A percentile compares a stretch with the other conserved stretches of the same genome.
These are phyloP conservation scores for Seiridium unicorne DNA, from an alignment of 2,329 filamentous ascomycete species.

Conservation along the genomic window DNA sequence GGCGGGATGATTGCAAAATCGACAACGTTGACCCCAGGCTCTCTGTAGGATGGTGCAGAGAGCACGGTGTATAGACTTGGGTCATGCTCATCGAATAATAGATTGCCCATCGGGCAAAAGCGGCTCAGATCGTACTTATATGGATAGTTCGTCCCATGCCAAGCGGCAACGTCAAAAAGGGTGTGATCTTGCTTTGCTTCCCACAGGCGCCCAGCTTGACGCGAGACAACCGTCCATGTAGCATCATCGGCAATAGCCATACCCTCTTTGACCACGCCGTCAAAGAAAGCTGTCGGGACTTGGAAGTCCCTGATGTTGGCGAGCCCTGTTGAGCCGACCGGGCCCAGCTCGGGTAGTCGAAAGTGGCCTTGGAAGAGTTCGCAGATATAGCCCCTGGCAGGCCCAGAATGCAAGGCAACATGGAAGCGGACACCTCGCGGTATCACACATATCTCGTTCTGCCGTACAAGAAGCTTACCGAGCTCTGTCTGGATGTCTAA, in stretches of 20 bases:
- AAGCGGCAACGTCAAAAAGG: constrained; percentile 76
- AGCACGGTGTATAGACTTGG: constrained; percentile 75
- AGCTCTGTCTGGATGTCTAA: constrained; percentile 78
- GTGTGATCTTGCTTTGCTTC: constrained; percentile 64
- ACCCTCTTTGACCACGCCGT: constrained; percentile 49
- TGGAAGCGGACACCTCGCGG: constrained; percentile 73
- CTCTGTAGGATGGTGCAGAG: constrained; percentile 58
- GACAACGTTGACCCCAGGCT: constrained; percentile 61
- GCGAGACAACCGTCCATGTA: constrained; percentile 33
- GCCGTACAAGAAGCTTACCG: constrained; percentile 71
- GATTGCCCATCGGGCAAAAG: constrained; percentile 72
- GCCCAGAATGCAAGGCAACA: constrained; percentile 61
- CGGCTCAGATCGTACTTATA: constrained; percentile 80
- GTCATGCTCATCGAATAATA: constrained; percentile 76
- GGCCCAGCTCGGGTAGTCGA: constrained; percentile 68
- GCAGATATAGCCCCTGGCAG: constrained; percentile 70
- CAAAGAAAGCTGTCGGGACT: constrained; percentile 67
- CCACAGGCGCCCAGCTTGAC: constrained; percentile 49
- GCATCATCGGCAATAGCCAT: constrained; percentile 38
- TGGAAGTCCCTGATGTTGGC: constrained; percentile 77
- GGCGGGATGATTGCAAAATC: constrained; percentile 75
- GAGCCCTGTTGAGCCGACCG: constrained; percentile 72
- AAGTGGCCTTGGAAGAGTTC: constrained; percentile 75
- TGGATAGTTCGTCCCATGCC: constrained; percentile 78
- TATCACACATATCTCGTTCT: constrained; percentile 75